phyloP scores from a whole-genome alignment of 352 stramenopile genomes.

The Globisporangium mamillatum region DNA sequence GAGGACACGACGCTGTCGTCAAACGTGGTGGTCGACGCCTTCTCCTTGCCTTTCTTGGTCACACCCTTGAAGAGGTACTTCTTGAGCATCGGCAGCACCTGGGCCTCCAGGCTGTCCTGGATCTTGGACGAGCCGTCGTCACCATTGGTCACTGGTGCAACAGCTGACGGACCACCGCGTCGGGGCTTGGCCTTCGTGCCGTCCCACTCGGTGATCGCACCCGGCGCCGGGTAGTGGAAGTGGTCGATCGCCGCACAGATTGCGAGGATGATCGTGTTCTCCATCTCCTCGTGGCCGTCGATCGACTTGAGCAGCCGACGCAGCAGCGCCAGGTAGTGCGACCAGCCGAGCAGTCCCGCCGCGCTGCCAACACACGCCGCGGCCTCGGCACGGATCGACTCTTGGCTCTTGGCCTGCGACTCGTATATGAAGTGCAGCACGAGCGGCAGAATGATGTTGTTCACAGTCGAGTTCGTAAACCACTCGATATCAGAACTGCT shows the following conservation, averaged over 20 bases:
- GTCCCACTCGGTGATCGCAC: conserved; percentile 38
- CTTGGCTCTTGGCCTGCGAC: conserved; percentile 90
- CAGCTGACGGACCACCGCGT: conserved; percentile 8
- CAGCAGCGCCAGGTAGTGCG: conserved; percentile 94
- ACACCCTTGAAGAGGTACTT: conserved; percentile 84
- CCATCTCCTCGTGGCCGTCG: conserved; percentile 90
- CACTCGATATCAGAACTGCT: conserved; percentile 19
- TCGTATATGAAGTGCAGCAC: conserved; percentile 97
- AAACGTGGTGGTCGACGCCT: conserved; percentile 30
- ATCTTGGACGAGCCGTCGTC: conserved; percentile 50
- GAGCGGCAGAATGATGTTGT: conserved; percentile 94
- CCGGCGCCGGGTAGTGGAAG: conserved; percentile 92
- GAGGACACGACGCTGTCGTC: conserved; percentile 52
- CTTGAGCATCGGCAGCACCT: conserved; percentile 85
- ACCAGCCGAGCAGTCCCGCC: conserved; percentile 92
- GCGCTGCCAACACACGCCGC: conserved; percentile 91
- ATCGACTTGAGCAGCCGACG: conserved; percentile 91
- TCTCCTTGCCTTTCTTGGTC: conserved; percentile 36
- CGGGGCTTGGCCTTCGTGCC: conserved; percentile 9
- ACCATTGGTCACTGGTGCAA: conserved; percentile 1
- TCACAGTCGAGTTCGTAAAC: conserved; percentile 88
- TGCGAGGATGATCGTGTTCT: conserved; percentile 86
- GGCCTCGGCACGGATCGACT: conserved; percentile 92
- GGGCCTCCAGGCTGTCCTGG: conserved; percentile 71
- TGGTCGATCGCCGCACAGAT: conserved; percentile 95